Base-by-base conservation (phyloP, 2,329 filamentous ascomycete species). In the Monilinia fructigena region DNA sequence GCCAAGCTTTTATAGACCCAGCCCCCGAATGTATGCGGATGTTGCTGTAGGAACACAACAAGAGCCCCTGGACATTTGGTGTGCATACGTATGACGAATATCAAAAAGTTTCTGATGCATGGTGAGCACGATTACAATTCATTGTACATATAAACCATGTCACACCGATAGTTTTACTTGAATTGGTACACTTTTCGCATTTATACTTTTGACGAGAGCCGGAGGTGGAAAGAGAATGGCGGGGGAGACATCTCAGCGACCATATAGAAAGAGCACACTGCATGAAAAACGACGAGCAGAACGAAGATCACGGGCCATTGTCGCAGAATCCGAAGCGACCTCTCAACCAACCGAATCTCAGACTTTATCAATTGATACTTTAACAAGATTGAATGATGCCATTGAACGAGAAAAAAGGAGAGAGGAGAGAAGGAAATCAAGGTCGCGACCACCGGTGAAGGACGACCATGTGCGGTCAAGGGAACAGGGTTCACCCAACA, bases 401-500 rank as follows among this genome's bases (percentile, higher is more conserved):
- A 74, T 76, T 70, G 68, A 72, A 23, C 66, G 70, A 56, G 67
- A 66, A 11, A 54, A 59, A 5, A 68, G 68, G 64, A 26, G 61
- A 5, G 70, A 62, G 70, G 69, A 67, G 56, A 72, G 42, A 70
- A 74, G 65, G 74, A 73, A 42, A 70, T 68, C 60, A 72, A 72
- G 66, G 82, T 82, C 74, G 82, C 82, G 67, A 80, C 89, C 68
- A 81, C 90, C 20, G 86, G 89, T 35, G 91, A 89, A 69, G 89
- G 88, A 35, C 86, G 87, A 0, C 77, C 89, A 18, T 79, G 89
- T 71, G 89, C 92, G 73, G 89, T 91, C 75, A 89, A 89, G 0
- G 80, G 80, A 80, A 77, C 78, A 74, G 83, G 73, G 18, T 16
- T 63, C 60, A 20, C 42, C 62, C 28, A 64, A 42, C 18, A 56